phyloP scores from a whole-genome alignment of 202 grass and related monocot species.

The Schoenoplectus tabernaemontani region DNA sequence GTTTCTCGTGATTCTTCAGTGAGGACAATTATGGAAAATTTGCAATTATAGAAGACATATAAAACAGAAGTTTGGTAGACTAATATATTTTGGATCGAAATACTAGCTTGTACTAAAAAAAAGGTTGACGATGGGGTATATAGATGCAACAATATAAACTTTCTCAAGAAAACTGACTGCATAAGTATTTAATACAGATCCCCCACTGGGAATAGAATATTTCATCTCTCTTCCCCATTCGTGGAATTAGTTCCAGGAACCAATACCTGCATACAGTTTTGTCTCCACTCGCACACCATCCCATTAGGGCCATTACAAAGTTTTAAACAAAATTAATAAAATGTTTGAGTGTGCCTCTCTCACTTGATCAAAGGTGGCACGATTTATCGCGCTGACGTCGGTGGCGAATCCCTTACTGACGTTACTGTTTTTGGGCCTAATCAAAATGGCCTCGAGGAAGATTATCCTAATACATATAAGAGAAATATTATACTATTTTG shows the following conservation, averaged over 20 bases:
- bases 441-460: neutral
- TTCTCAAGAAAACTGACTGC: neutral
- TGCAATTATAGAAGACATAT: neutral
- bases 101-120: neutral
- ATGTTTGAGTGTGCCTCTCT: neutral
- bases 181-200: neutral
- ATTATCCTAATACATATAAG: neutral
- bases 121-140: too few species aligned
- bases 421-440: constrained; percentile 6
- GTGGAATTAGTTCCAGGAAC: constrained; percentile 1
- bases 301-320: neutral
- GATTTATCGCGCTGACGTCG: constrained; percentile 7
- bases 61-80: neutral
- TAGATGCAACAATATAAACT: too few species aligned
- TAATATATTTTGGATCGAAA: neutral
- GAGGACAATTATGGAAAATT: neutral
- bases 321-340: neutral
- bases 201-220: neutral
- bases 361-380: neutral
- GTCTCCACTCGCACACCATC: neutral
- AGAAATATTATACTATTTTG: neutral
- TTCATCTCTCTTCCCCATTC: neutral
- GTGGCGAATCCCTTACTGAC: neutral
- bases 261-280: constrained; percentile 9
- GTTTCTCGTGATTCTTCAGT: neutral